phyloP scores from a whole-genome alignment of 495 filamentous ascomycete species.

The Aspergillus bertholletiae region DNA sequence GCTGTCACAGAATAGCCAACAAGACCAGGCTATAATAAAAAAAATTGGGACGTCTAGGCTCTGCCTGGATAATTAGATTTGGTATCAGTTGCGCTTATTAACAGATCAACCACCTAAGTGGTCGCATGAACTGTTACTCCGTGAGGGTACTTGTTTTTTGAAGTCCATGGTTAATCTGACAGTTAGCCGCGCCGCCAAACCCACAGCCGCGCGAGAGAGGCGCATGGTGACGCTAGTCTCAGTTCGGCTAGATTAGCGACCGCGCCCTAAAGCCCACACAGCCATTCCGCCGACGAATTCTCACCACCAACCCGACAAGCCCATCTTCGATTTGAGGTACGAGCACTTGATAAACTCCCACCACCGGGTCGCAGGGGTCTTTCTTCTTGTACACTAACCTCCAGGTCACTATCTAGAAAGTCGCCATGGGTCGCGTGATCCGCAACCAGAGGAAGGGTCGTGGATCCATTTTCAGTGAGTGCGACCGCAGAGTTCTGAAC shows the following conservation, averaged over 20 bases:
- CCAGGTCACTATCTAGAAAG: constrained; percentile 39
- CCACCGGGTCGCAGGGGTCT: constrained; percentile 29
- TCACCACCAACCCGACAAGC: constrained; percentile 48
- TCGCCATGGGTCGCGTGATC: constrained; percentile 78
- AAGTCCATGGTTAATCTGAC: background rate
- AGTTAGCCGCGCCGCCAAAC: constrained; percentile 10
- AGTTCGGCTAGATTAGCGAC: constrained; percentile 47
- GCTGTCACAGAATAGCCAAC: background rate
- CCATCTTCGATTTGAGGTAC: constrained; percentile 49
- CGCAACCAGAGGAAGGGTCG: constrained; percentile 98
- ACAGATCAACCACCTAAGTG: background rate
- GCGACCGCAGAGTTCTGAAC: constrained; percentile 23
- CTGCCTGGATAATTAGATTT: too few relatives aligned
- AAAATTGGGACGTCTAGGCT: too few relatives aligned
- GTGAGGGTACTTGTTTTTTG: background rate
- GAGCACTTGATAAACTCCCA: constrained; percentile 30
- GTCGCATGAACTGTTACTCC: background rate
- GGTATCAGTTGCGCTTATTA: too few relatives aligned
- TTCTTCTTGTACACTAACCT: constrained; percentile 38
- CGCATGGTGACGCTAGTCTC: constrained; percentile 27
- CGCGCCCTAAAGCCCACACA: constrained; percentile 50
- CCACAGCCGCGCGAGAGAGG: constrained; percentile 8
- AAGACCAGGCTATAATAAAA: too few relatives aligned
- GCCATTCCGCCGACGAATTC: constrained; percentile 42
- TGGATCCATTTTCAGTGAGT: constrained; percentile 96